Evolutionary conservation across 129 eudicot genomes (phyloP), one percentile per base, ranked within the genome.

Genomic region (Glebionis coronaria): DNA sequence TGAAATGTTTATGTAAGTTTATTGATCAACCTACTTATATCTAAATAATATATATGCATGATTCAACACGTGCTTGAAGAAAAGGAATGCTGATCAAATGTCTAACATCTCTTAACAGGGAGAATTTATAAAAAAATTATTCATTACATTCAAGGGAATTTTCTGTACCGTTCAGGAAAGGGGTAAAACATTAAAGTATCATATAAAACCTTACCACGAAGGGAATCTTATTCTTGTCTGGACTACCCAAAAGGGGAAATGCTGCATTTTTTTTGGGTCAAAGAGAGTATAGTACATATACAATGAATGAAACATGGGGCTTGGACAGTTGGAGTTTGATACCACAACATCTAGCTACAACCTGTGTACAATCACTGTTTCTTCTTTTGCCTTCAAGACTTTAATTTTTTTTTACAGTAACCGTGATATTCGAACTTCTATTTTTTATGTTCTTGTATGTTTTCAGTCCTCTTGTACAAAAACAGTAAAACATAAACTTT

Each of bases 151-250:
- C 12, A 46, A 25, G 28, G 25, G 25, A 60, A 60, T n/a, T 60
- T 31, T 19, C 40, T 18, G 53, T 53, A 40, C 35, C 55, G 55
- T 5, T 38, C 19, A 54, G 46, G 12, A 35, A 18, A 35, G 31
- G 29, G 62, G 50, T 52, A 28, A 29, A 67, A 29, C 19, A 65
- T 56, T 47, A 46, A 51, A 67, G 71, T 55, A 28, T 3, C 23
- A 25, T 14, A 2, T 47, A 63, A 19, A 63, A 44, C 55, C 21
- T 35, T 63, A 45, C 52, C 58, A 47, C 47, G 28, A 65, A 65
- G 45, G 56, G 27, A 65, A 31, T 14, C 8, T n/a, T 31, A n/a
- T 35, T 35, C 42, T 35, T 35, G 42, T 35, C 7, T 0, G 42
- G 42, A 35, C 42, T 35, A 35, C 9, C 42, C 42, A 7, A 35